Percentiles rank a stretch among this genome's conserved stretches.
Conservation (phyloP, 495 filamentous ascomycete species). For the Aspergillus indologenus region DNA sequence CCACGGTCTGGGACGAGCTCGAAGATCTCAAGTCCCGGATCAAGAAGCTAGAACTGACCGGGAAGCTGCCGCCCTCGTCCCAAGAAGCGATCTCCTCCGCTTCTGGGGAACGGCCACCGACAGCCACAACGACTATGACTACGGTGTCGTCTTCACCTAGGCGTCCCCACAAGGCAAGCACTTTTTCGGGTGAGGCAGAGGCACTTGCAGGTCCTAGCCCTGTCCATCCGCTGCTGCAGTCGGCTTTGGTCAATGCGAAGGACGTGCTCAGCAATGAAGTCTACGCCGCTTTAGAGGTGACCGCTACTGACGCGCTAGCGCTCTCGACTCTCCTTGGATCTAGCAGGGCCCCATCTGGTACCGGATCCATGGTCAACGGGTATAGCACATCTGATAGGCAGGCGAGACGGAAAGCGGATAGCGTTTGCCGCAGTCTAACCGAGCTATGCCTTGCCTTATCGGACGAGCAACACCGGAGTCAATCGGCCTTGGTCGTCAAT, state of each 20-base stretch:
- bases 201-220: constrained; percentile 30
- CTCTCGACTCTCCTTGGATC: constrained; percentile 72
- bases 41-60: constrained; percentile 84
- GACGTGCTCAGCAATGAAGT: constrained; percentile 62
- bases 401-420: constrained; percentile 85
- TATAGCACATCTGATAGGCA: constrained; percentile 67
- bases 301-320: constrained; percentile 74
- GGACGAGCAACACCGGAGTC: constrained; percentile 35
- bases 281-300: constrained; percentile 76
- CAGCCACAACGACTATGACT: constrained; percentile 90
- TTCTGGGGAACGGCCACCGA: constrained; percentile 78
- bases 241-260: constrained; percentile 76
- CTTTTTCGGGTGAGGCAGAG: constrained; percentile 48
- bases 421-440: constrained; percentile 86
- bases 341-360: constrained; percentile 63
- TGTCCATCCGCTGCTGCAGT: constrained; percentile 75
- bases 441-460: constrained; percentile 87
- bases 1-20: constrained; percentile 96
- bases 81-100: constrained; percentile 72
- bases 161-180: constrained; percentile 51
- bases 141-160: constrained; percentile 87
- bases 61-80: constrained; percentile 77
- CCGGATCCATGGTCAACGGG: constrained; percentile 52
- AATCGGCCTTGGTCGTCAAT: constrained; percentile 31
- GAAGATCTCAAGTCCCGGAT: constrained; percentile 95